Base-by-base conservation (phyloP, 1,284 basidiomycete genomes). In the Tylopilus orsonianus region DNA sequence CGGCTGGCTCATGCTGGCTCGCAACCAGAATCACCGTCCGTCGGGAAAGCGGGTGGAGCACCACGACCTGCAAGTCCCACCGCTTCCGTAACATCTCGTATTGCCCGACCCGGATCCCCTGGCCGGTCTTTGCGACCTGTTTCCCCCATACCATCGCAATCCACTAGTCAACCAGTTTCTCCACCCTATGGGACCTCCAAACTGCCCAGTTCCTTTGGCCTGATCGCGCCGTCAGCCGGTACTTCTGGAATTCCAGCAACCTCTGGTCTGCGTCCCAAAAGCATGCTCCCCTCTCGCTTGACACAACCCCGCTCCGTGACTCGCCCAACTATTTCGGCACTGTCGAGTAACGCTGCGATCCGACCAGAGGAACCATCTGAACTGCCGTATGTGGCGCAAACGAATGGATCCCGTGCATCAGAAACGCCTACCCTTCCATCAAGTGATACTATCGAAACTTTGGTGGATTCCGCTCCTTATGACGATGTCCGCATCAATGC, bases 21-120 rank as follows among this genome's bases (percentile, higher is more conserved):
- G 29, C 75, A 83, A 46, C 79, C 84, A 27, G 75, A 69, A 41
- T 85, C 85, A 5, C 81, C 83, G 13, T 73, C 72, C n/a, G 59
- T 65, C 13, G 72, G 76, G 36, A 69, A 52, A 48, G 8, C 70
- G 20, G 75, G 75, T 23, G 75, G 71, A 27, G 66, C 78, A 44
- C 75, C 76, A 37, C 77, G 87, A 18, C 72, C 87, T n/a, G 72
- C 75, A n/a, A 88, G 86, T 56, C 85, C 87, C 8, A 74, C 81
- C 44, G 56, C 76, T 29, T 67, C 68, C 14, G 62, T 67, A n/a
- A 49, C 71, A n/a, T 80, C 82, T 32, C 79, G 79, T 45, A 64
- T 83, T 14, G 74, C 75, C 41, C 78, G 82, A 35, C 77, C 87
- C 35, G 64, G 75, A n/a, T 87, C 86, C n/a, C 84, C 85, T 35